Base-by-base conservation (phyloP, 202 grass and related monocot species). In the Brachypodium distachyon region DNA sequence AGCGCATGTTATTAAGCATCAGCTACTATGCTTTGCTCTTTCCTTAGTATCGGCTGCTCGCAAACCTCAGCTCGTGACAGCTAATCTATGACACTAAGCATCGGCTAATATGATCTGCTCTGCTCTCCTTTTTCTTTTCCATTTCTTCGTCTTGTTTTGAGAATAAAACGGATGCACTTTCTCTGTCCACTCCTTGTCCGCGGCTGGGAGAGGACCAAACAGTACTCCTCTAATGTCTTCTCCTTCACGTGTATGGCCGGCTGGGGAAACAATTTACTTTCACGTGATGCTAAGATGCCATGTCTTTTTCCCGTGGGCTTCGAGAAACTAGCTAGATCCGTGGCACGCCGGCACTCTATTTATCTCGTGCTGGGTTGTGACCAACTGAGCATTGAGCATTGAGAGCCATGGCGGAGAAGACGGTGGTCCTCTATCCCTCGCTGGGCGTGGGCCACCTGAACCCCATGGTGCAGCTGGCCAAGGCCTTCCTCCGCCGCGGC, bases 391-490 rank as follows among this genome's bases (percentile, higher is more conserved):
- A n/a, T n/a, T n/a, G n/a, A n/a, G n/a, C n/a, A n/a, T n/a, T 5
- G 52, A 18, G 48, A 10, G 36, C 84, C 72, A 93, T 87, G 90
- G 43, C 52, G 70, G 58, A 77, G 31, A 83, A 73, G 53, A 90
- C 34, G 50, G 81, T 90, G 29, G 74, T 93, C 17, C 84, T 93
- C 65, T 90, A 80, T 61, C 81, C 91, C 4, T 64, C 69, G 34
- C 14, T 85, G 17, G 84, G 82, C 32, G 62, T 87, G 17, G 91
- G 91, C 29, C 91, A 93, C 22, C 54, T 93, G 33, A 71, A 61
- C 57, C 87, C 87, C 39, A 90, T 90, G 85, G 75, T 56, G 63
- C 69, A 86, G 72, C 78, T 93, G 12, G 91, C 90, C 50, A 73
- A 70, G 71, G 59, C 77, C 41, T 48, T 83, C 28, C 76, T 85